A percentile compares a stretch with the other conserved stretches of the same genome.
These are phyloP conservation scores for Saprolegnia parasitica DNA, from an alignment of 352 stramenopile genomes.

Conservation along the genomic window DNA sequence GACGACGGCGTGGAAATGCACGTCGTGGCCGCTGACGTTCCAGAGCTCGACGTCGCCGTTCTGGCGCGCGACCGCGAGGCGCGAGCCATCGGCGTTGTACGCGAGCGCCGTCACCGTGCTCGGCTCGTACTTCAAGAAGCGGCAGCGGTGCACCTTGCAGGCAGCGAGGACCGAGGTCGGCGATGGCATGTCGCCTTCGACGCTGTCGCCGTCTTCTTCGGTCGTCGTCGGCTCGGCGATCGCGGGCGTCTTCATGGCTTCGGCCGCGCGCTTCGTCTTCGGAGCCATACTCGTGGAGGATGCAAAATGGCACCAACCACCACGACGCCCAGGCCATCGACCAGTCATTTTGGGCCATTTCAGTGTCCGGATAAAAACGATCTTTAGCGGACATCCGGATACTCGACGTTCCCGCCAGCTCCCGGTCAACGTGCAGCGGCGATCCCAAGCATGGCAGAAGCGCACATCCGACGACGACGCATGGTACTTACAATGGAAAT, in stretches of 20 bases:
- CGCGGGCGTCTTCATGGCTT: background rate
- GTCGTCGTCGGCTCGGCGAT: background rate
- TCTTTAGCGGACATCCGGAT: constrained; percentile 10
- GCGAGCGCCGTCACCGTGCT: constrained; percentile 55
- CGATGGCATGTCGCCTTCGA: background rate
- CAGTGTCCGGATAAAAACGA: background rate
- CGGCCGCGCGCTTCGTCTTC: constrained; percentile 7
- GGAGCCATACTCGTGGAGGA: constrained; percentile 6
- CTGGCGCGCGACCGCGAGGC: constrained; percentile 67
- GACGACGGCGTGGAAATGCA: constrained; percentile 70
- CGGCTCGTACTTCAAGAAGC: constrained; percentile 83
- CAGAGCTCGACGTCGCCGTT: constrained; percentile 82
- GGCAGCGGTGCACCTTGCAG: constrained; percentile 62
- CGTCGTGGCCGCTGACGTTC: constrained; percentile 50
- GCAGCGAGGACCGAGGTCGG: constrained; percentile 9
- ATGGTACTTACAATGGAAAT: no score
- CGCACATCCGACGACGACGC: no score
- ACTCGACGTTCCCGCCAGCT: background rate
- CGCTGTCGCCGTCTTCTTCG: constrained; percentile 20
- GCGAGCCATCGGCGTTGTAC: constrained; percentile 51
- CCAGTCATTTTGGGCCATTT: constrained; percentile 21
- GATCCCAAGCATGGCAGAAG: no score
- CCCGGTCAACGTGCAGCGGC: no score
- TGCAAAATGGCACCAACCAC: constrained; percentile 10
- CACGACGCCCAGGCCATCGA: background rate